phyloP scores from a whole-genome alignment of 257 asterid species.

The Ligustrum vulgare region DNA sequence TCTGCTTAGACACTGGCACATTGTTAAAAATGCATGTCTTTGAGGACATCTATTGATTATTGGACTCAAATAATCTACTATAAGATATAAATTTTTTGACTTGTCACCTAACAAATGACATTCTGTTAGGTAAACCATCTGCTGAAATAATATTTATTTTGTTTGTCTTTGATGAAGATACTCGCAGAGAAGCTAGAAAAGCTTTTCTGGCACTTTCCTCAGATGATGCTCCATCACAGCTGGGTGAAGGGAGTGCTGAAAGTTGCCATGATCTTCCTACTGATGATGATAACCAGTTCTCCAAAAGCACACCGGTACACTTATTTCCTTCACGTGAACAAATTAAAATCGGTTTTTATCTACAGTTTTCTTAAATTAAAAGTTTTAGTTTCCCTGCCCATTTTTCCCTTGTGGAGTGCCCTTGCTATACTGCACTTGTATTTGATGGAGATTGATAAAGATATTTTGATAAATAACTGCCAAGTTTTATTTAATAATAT shows the following conservation, averaged over 20 bases:
- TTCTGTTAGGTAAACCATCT: constrained; percentile 10
- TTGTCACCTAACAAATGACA: neutral
- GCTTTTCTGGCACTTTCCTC: constrained; percentile 70
- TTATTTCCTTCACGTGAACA: constrained; percentile 7
- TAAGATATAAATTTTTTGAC: neutral
- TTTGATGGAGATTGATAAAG: neutral
- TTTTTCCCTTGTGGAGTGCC: neutral
- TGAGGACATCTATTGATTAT: neutral
- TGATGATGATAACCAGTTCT: constrained; percentile 46
- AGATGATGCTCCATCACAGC: constrained; percentile 32
- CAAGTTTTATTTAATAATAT: no score
- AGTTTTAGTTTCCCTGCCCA: neutral
- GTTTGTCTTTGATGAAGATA: constrained; percentile 51
- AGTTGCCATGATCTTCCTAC: constrained; percentile 36
- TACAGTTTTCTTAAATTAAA: neutral
- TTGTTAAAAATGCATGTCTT: neutral
- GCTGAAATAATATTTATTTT: constrained; percentile 22
- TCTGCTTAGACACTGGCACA: neutral
- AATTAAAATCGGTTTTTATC: neutral
- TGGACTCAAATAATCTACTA: neutral
- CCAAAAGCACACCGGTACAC: constrained; percentile 72
- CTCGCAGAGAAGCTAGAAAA: constrained; percentile 79
- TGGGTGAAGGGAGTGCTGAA: constrained; percentile 48
- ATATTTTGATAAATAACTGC: neutral
- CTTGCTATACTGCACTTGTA: neutral